Evolutionary conservation across 108 stramenopile genomes (phyloP).

Genomic region (Schizochytrium sp.): DNA sequence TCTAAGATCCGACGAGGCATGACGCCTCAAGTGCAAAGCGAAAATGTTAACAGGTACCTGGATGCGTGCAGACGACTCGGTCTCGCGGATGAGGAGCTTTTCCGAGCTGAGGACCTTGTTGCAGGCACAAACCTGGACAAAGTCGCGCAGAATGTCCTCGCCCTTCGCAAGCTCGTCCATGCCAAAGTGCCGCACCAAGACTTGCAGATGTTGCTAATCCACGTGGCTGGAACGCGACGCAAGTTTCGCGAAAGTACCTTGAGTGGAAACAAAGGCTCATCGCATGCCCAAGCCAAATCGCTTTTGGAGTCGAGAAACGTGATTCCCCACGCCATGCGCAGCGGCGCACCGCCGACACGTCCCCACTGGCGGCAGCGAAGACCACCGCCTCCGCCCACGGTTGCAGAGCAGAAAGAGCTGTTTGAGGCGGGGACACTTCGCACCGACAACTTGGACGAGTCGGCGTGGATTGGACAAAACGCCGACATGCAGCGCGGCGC

Average conservation of each 20-base stretch:
- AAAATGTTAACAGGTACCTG: not conserved
- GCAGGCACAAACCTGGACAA: not conserved
- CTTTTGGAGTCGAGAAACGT: not conserved
- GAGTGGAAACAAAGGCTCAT: not conserved
- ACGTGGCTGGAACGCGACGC: not conserved
- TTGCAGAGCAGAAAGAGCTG: not conserved
- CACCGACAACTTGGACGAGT: too few species aligned
- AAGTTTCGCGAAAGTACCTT: not conserved
- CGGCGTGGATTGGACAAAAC: too few species aligned
- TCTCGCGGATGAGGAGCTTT: not conserved
- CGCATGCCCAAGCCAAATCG: not conserved
- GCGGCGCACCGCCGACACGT: not conserved
- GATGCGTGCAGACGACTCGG: not conserved
- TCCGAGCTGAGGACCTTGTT: not conserved
- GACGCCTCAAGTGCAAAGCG: not conserved
- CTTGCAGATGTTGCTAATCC: not conserved
- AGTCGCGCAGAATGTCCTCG: not conserved
- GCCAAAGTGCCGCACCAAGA: not conserved
- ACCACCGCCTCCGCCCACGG: not conserved
- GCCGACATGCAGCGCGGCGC: not conserved
- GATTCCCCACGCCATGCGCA: not conserved
- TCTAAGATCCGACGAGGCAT: not conserved
- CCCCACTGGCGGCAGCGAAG: not conserved
- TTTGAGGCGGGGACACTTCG: not conserved
- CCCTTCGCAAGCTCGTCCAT: not conserved